Percentiles rank a stretch among this genome's conserved stretches.
These are phyloP conservation scores for Tylopilus intermedius DNA, from an alignment of 768 basidiomycete genomes.

Conservation along the genomic window DNA sequence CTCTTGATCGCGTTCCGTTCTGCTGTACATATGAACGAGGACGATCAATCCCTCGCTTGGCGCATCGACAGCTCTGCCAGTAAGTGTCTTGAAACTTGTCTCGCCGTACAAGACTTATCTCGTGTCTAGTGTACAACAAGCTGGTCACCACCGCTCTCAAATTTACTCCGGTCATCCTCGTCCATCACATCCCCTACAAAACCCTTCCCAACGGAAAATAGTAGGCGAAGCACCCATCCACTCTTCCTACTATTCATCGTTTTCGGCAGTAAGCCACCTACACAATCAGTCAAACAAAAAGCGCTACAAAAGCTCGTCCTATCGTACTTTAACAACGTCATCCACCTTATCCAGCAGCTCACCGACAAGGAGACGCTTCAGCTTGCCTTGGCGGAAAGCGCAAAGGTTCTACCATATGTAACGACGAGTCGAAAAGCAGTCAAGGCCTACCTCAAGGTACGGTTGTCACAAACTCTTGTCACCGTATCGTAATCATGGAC, in stretches of 20 bases:
- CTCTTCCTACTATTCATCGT: not conserved
- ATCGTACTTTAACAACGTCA: conserved; percentile 84
- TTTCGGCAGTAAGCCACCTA: conserved; percentile 72
- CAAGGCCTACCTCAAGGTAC: conserved; percentile 84
- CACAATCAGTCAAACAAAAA: conserved; percentile 77
- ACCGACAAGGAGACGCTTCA: conserved; percentile 60
- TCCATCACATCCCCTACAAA: conserved; percentile 86
- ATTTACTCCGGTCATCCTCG: conserved; percentile 86
- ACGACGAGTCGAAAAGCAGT: conserved; percentile 78
- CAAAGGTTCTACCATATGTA: conserved; percentile 87
- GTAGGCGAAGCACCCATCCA: conserved; percentile 42
- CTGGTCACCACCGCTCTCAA: conserved; percentile 79
- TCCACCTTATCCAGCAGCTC: conserved; percentile 74
- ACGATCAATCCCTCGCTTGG: conserved; percentile 75
- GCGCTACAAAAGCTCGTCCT: conserved; percentile 81
- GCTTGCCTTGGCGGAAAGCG: conserved; percentile 76
- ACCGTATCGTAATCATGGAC: not conserved
- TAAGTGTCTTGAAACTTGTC: not conserved
- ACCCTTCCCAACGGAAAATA: conserved; percentile 76
- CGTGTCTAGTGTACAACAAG: conserved; percentile 81
- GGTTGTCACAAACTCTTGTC: not conserved
- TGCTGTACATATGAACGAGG: conserved; percentile 86
- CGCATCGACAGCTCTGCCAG: conserved; percentile 71
- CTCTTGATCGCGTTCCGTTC: conserved; percentile 87
- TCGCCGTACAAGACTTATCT: not conserved